These are phyloP conservation scores for Trichoderma hamatum DNA, from an alignment of 2,329 filamentous ascomycete species.

Conservation along the genomic window DNA sequence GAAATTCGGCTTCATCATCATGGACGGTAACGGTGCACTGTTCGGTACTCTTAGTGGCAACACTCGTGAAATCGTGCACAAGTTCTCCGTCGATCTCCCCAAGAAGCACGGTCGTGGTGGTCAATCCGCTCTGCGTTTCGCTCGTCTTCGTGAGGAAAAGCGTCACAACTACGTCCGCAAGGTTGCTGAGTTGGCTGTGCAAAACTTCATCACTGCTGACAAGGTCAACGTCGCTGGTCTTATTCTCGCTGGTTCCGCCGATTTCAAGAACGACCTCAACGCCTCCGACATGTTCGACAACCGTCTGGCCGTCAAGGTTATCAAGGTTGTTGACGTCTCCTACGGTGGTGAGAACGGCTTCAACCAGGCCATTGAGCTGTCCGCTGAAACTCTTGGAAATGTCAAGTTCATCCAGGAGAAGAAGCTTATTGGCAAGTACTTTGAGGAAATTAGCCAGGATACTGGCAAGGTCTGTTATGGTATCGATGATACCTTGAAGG, in stretches of 20 bases:
- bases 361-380: constrained; percentile 97
- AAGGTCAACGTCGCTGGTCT: constrained; percentile 97
- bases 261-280: constrained; percentile 99
- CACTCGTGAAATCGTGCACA: constrained; percentile 94
- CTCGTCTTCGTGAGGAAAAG: constrained; percentile 98
- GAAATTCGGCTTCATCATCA: constrained; percentile 99
- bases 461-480: constrained; percentile 97
- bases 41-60: constrained; percentile 98
- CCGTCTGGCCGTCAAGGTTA: constrained; percentile 90
- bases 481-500: constrained; percentile 96
- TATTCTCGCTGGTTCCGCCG: constrained; percentile 93
- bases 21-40: constrained; percentile 98
- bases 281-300: constrained; percentile 96
- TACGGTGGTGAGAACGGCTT: constrained; percentile 99
- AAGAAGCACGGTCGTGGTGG: constrained; percentile 99
- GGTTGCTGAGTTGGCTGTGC: constrained; percentile 94
- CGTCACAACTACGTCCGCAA: constrained; percentile 99
- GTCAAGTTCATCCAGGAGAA: constrained; percentile 99
- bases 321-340: constrained; percentile 98
- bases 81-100: constrained; percentile 96
- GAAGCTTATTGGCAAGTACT: constrained; percentile 98
- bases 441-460: constrained; percentile 98
- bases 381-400: constrained; percentile 93
- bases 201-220: constrained; percentile 98
- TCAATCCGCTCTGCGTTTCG: constrained; percentile 98